Evolutionary conservation across 129 eudicot species (phyloP), one percentile per base, ranked within the genome.

Genomic region (Helichrysum umbraculigerum): DNA sequence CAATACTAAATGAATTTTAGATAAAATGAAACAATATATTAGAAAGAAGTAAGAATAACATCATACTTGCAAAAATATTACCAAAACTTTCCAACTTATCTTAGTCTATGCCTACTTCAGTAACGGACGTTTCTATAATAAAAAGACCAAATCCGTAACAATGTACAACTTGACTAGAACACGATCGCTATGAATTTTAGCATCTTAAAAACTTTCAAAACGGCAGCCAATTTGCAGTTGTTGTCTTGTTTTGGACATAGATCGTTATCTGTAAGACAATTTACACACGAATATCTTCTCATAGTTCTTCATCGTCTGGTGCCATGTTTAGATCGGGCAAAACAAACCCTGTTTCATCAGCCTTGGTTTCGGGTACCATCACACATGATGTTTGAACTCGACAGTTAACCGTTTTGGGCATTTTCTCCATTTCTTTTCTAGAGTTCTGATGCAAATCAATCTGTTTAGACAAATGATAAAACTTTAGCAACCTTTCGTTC

Each of bases 251-350:
- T 15, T 58, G 37, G 4, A 20, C 4, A 57, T 60, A 59, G 69
- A 25, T 15, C 25, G 39, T 74, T 34, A 37, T 61, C 58, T 28
- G 29, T 74, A 42, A 25, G 41, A 32, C 17, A 33, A 65, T 75
- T 75, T 75, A 63, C 72, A 75, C 20, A 50, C 32, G 8, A 39
- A 57, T 12, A 17, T 25, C 37, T 15, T 25, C 56, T 76, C 21
- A 76, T 3, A 66, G 54, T 76, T 66, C 56, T 65, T 65, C 80
- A 28, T 50, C 51, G 73, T 86, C 91, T 8, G 73, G 80, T 20
- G 64, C 5, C 73, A 76, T 76, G 41, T 76, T 76, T 52, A 76
- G 28, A 76, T 76, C 80, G 5, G 95, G 95, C 19, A 89, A 56
- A 72, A 75, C 61, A n/a, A 86, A 89, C 65, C 85, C 59, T 56